Evolutionary conservation across 768 basidiomycete genomes (phyloP), one percentile per base, ranked within the genome.

Genomic region (Pleurotus djamor): DNA sequence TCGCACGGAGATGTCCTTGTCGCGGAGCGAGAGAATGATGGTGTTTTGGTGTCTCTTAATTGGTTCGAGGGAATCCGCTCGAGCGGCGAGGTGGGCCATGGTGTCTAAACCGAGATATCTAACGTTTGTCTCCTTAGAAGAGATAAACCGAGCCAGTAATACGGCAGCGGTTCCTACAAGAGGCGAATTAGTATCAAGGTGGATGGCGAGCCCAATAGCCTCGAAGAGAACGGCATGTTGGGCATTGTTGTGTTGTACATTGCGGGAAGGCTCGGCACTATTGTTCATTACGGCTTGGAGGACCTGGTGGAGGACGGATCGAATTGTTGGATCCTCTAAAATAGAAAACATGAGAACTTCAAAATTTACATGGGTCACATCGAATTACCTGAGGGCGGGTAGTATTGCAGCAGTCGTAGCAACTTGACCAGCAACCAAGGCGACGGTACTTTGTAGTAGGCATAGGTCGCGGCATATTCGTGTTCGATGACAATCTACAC

Each of bases 381-480:
- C 21, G 7, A 17, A 14, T 47, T 17, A 95, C 96, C 94, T 60
- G 96, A 89, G 2, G 97, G 93, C 5, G 96, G 88, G 69, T 98
- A 98, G 71, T 97, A 96, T 71, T 98, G 97, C 38, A 99, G 72
- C 13, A 99, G 72, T 21, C 94, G 89, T 12, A 99, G 79, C 2
- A 99, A 83, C 71, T 98, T 97, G 63, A 98, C 94, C 75, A 98
- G 96, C 36, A 98, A 78, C 97, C 96, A 98, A 0, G 96, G 96
- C 21, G 92, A 92, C 17, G 96, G 96, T 2, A 98, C 94, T 75
- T 95, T 94, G 75, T 99, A 99, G 71, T 99, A 99, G 14, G 95
- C 83, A 69, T 99, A 99, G 52, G 92, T 90, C 37, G 89, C 80
- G 6, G 88, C 78, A 68, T 91, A 96, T 68, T 98, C 93, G 61